These are phyloP conservation scores for Sinapis alba DNA, from an alignment of 441 rosid species.

Conservation along the genomic window DNA sequence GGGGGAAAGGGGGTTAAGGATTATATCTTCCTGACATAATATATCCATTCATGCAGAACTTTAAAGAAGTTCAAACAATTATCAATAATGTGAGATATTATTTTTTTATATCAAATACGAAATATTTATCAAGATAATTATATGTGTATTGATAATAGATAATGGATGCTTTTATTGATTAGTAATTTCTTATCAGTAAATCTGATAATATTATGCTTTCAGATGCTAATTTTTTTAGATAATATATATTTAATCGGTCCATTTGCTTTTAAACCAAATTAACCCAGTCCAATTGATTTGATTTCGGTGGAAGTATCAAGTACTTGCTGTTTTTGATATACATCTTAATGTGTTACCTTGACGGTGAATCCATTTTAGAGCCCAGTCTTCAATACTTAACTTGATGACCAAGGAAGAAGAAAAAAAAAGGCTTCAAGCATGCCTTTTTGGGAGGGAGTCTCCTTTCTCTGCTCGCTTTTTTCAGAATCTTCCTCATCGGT, in stretches of 20 bases:
- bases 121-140: neutral
- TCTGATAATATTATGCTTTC: neutral
- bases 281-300: neutral
- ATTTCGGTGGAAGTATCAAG: neutral
- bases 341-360: constrained; percentile 48
- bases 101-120: neutral
- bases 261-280: constrained; percentile 27
- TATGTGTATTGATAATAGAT: neutral
- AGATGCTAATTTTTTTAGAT: neutral
- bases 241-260: constrained; percentile 57
- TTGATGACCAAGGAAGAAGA: constrained; percentile 49
- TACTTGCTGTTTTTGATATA: neutral
- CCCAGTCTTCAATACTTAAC: constrained; percentile 51
- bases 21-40: neutral
- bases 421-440: constrained; percentile 47
- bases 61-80: neutral
- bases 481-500: constrained; percentile 46
- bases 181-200: neutral
- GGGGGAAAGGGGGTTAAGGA: neutral
- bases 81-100: neutral
- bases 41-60: constrained; percentile 3
- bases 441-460: constrained; percentile 67
- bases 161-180: neutral
- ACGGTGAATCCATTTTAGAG: constrained; percentile 77
- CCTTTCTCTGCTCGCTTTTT: constrained; percentile 47